Conservation (phyloP, 2,329 filamentous ascomycete species). For the Lasiodiplodia gonubiensis region DNA sequence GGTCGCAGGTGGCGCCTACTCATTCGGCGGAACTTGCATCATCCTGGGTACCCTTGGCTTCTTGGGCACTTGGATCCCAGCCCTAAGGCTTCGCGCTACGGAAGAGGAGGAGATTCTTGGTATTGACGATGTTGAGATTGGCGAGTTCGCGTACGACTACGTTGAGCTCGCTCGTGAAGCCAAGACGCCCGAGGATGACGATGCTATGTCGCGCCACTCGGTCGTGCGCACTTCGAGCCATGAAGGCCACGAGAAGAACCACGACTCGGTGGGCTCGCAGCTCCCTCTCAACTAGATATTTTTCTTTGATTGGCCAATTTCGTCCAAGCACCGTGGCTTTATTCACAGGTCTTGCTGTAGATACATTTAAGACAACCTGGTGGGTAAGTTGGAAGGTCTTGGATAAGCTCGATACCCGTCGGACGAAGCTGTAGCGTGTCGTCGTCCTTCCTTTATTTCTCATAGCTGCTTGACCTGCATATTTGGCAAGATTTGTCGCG, state of each 20-base stretch:
- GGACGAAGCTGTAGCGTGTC: background rate
- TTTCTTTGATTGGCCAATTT: background rate
- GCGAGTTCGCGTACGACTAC: constrained; percentile 94
- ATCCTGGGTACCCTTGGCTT: constrained; percentile 68
- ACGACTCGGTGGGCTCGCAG: constrained; percentile 28
- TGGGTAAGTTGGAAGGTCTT: constrained; percentile 1
- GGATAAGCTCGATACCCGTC: constrained; percentile 17
- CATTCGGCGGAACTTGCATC: constrained; percentile 75
- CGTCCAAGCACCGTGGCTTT: background rate
- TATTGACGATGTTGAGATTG: constrained; percentile 88
- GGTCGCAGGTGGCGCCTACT: constrained; percentile 75
- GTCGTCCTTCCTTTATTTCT: background rate
- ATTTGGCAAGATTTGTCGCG: background rate
- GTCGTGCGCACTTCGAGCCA: constrained; percentile 15
- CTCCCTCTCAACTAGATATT: constrained; percentile 4
- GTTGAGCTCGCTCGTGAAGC: constrained; percentile 81
- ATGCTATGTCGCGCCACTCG: constrained; percentile 30
- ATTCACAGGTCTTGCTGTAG: constrained; percentile 18
- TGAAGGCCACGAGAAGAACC: constrained; percentile 27
- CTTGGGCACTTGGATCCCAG: constrained; percentile 78
- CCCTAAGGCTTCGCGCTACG: constrained; percentile 72
- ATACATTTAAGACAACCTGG: constrained; percentile 8
- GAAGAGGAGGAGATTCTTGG: constrained; percentile 83
- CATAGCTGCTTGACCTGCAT: constrained; percentile 5
- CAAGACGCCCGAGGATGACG: constrained; percentile 48